Percentiles rank a stretch among this genome's conserved stretches.
phyloP scores from a whole-genome alignment of 805 yeast genomes.

The Candida golubevii region DNA sequence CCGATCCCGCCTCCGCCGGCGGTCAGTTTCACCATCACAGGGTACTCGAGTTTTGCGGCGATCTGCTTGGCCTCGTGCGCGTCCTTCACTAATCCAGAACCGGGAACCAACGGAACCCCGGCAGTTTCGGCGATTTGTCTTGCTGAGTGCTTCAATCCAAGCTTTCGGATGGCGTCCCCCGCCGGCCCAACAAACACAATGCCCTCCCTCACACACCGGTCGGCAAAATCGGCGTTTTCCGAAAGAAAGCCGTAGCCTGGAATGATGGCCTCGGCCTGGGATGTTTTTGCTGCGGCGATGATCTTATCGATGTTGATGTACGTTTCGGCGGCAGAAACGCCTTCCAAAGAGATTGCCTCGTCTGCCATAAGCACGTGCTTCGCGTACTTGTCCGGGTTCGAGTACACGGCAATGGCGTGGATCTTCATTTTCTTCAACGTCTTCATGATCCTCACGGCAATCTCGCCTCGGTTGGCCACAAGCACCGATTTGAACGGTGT shows the following conservation, averaged over 20 bases:
- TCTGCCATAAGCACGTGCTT: slow-evolving; percentile 85
- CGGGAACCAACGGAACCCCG: slow-evolving; percentile 97
- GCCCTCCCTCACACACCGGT: slow-evolving; percentile 76
- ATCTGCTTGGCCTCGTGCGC: slow-evolving; percentile 70
- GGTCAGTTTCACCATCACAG: slow-evolving; percentile 94
- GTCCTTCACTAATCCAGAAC: slow-evolving; percentile 74
- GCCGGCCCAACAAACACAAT: slow-evolving; percentile 95
- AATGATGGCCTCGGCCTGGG: slow-evolving; percentile 90
- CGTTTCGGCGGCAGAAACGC: slow-evolving; percentile 85
- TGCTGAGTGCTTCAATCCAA: slow-evolving; percentile 95
- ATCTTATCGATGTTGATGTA: slow-evolving; percentile 84
- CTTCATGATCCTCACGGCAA: slow-evolving; percentile 89
- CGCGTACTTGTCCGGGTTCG: slow-evolving; percentile 86
- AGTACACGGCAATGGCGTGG: slow-evolving; percentile 79
- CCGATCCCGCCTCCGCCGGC: slow-evolving; percentile 99
- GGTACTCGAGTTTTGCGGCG: slow-evolving; percentile 76
- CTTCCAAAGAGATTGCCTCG: slow-evolving; percentile 71
- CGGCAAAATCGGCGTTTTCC: slow-evolving; percentile 95
- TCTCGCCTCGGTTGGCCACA: slow-evolving; percentile 96
- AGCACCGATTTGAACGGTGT: slow-evolving; percentile 80
- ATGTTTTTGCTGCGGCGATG: slow-evolving; percentile 73
- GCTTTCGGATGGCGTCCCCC: slow-evolving; percentile 84
- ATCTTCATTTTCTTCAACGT: slow-evolving; percentile 80
- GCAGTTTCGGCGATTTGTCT: slow-evolving; percentile 88
- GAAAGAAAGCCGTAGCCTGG: slow-evolving; percentile 98